phyloP scores from a whole-genome alignment of 306 rosid species.

The Fragaria nilgerrensis region DNA sequence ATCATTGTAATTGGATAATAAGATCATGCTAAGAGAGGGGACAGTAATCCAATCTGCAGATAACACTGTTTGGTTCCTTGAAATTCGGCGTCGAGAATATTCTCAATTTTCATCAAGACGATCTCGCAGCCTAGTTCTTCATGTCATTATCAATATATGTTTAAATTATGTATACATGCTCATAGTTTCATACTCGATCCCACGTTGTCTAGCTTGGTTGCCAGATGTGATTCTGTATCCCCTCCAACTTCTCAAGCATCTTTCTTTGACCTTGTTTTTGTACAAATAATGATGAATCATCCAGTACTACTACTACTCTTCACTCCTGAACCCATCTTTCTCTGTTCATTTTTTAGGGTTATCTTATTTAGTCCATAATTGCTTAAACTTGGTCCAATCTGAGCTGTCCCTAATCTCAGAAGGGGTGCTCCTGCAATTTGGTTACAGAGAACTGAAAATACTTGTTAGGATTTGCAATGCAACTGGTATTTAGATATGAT shows the following conservation, averaged over 20 bases:
- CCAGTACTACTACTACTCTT: not conserved
- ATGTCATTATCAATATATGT: slow-evolving; percentile 4
- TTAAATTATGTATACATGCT: not conserved
- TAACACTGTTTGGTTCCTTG: slow-evolving; percentile 16
- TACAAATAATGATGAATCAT: not conserved
- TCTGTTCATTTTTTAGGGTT: not conserved
- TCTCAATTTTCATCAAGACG: slow-evolving; percentile 16
- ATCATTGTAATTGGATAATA: not conserved
- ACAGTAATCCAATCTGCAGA: slow-evolving; percentile 29
- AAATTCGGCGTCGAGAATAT: not conserved
- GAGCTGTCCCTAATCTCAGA: slow-evolving; percentile 15
- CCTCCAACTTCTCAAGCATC: slow-evolving; percentile 12
- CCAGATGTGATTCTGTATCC: slow-evolving; percentile 24
- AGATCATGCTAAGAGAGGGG: not conserved
- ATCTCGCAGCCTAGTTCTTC: slow-evolving; percentile 8
- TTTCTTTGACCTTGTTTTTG: slow-evolving; percentile 1
- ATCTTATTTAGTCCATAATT: slow-evolving; percentile 1
- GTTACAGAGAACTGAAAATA: not conserved
- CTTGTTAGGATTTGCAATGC: not conserved
- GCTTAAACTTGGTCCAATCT: slow-evolving; percentile 8
- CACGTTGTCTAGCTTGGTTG: slow-evolving; percentile 32
- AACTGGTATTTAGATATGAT: slow-evolving; percentile 1
- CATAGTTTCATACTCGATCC: slow-evolving; percentile 1
- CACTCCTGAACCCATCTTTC: not conserved
- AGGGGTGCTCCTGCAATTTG: not conserved